Base-by-base conservation (phyloP, 2,329 filamentous ascomycete genomes). In the Microcyclospora pomicola region DNA sequence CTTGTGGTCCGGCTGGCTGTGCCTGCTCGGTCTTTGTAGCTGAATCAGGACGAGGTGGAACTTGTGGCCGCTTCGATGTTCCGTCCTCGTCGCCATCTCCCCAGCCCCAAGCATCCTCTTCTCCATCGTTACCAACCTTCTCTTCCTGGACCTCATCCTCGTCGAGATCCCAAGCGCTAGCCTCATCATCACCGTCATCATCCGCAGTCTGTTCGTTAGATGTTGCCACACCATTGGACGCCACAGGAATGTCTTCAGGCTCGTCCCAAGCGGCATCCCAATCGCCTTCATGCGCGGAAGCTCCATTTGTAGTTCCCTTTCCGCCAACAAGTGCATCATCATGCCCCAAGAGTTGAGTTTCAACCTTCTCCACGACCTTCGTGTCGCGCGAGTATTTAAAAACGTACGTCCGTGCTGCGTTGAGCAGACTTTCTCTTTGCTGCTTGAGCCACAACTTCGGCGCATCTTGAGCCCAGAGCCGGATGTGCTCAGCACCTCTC, bases 241-340 rank as follows among this genome's bases (percentile, higher is more conserved):
- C 15, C 7, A 39, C 14, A 13, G 38, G 27, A n/a, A 50, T 38
- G 15, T 79, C 76, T 2, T 78, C 75, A 15, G 49, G 47, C 33
- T 84, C 80, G 41, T 79, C 76, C 86, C 87, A 95, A 10, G 74
- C 79, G 33, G 76, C 75, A 50, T 82, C 78, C 82, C 85, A 92
- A 34, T 85, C 83, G 38, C 69, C 64, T 3, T 64, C 52, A 5
- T 36, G 53, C 24, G 59, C 49, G 12, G 39, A 68, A 4, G 30
- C 64, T 3, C 64, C 52, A 3, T 36, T 54, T 24, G 58, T 49
- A 12, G 39, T 68, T 11, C 64, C 58, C 7, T 48, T 64, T 0
- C 62, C 59, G 7, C 62, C 59, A 4, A 60, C 61, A 2, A 71
- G 63, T 29, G 86, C 66, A 42, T 80, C 68, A 39, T 75, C 73